These are phyloP conservation scores for Lipomyces kockii DNA, from an alignment of 805 yeast species.

Conservation along the genomic window DNA sequence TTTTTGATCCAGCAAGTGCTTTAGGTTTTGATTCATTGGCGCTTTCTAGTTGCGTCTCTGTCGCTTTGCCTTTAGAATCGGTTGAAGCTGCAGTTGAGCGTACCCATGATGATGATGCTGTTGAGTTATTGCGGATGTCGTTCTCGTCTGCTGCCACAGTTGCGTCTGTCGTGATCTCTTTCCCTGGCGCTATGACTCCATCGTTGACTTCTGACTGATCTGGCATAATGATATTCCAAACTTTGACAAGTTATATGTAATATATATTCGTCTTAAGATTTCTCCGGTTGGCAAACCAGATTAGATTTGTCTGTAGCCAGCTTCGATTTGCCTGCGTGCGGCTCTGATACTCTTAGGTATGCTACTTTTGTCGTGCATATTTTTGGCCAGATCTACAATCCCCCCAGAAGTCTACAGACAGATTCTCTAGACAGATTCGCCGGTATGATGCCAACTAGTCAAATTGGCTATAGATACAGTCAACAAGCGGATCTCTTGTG, in stretches of 20 bases:
- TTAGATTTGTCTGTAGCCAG: too few relatives aligned
- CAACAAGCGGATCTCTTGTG: too few relatives aligned
- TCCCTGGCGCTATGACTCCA: not conserved
- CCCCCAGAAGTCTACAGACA: too few relatives aligned
- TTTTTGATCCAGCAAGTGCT: not conserved
- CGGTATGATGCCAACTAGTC: too few relatives aligned
- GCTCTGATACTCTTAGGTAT: too few relatives aligned
- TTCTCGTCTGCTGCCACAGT: not conserved
- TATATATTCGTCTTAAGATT: not conserved
- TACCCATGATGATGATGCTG: too few relatives aligned
- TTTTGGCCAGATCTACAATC: too few relatives aligned
- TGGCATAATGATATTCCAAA: not conserved
- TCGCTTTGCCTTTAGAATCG: not conserved
- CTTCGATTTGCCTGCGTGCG: too few relatives aligned
- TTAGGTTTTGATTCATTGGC: not conserved
- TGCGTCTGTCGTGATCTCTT: not conserved
- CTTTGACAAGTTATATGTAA: not conserved
- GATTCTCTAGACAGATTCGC: too few relatives aligned
- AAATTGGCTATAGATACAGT: too few relatives aligned
- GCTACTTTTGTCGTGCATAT: too few relatives aligned
- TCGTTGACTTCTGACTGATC: not conserved
- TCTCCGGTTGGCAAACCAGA: not conserved
- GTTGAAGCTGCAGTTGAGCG: not conserved
- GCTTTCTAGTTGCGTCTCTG: not conserved
- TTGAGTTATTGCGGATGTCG: not conserved